phyloP scores from a whole-genome alignment of 2,329 filamentous ascomycete genomes.

The Incumbomyces delicatus region DNA sequence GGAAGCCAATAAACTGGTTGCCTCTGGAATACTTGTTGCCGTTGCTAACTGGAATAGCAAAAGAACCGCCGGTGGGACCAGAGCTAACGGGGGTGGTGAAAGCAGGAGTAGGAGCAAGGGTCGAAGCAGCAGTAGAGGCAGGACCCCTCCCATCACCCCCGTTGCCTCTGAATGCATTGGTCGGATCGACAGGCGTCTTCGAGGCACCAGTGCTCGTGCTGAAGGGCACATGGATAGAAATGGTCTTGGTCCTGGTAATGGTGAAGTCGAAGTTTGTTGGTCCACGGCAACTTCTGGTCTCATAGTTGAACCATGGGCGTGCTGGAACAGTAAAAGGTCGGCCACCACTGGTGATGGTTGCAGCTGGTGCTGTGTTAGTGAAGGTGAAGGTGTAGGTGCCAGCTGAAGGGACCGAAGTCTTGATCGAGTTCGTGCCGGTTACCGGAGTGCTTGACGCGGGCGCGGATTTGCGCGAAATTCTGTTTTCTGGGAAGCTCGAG shows the following conservation, averaged over 20 bases:
- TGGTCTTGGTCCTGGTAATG: conserved; percentile 14
- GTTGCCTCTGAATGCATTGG: no score
- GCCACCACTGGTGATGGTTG: conserved; percentile 5
- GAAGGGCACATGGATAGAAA: conserved; percentile 2
- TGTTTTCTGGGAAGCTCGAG: conserved; percentile 5
- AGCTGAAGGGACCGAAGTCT: conserved; percentile 10
- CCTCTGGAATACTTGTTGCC: neutral
- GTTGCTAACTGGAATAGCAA: neutral
- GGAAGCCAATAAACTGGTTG: neutral
- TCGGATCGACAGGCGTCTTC: conserved; percentile 4
- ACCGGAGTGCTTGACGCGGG: conserved; percentile 6
- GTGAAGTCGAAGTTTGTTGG: conserved; percentile 15
- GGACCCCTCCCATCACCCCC: no score
- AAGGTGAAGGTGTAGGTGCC: conserved; percentile 17
- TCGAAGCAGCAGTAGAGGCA: no score
- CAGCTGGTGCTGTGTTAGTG: conserved; percentile 9
- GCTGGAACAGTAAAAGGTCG: conserved; percentile 13
- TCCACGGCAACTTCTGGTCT: conserved; percentile 10
- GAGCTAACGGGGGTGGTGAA: no score
- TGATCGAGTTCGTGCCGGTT: conserved; percentile 7
- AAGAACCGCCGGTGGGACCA: no score
- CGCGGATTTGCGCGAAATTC: conserved; percentile 12
- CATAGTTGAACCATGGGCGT: conserved; percentile 12
- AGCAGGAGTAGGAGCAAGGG: no score
- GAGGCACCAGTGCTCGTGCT: neutral